Conservation (phyloP, 2,329 filamentous ascomycete genomes). For the Alternaria postmessia region DNA sequence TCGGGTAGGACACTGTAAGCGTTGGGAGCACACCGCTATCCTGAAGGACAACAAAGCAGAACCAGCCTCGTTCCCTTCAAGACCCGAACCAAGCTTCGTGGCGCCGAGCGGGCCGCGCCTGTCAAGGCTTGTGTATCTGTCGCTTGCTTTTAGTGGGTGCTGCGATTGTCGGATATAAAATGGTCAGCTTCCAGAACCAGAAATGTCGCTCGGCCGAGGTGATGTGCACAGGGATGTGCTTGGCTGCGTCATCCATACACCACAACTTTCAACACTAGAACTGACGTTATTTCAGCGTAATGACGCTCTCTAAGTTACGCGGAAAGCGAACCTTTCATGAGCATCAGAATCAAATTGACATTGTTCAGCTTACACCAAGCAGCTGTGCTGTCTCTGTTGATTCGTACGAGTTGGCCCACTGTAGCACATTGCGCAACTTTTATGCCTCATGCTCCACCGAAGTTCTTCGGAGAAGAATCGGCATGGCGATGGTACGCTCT, state of each 20-base stretch:
- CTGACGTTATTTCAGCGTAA: background rate
- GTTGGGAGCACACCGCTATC: background rate
- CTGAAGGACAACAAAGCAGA: background rate
- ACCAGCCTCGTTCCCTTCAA: background rate
- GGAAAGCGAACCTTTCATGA: background rate
- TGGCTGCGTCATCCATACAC: constrained; percentile 3
- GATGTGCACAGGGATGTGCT: constrained; percentile 1
- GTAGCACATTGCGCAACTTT: background rate
- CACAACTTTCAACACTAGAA: background rate
- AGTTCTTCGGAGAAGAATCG: background rate
- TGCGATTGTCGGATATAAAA: background rate
- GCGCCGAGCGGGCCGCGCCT: background rate
- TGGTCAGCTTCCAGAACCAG: background rate
- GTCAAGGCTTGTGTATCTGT: background rate
- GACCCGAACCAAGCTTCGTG: background rate
- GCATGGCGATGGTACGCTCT: background rate
- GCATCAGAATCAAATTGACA: background rate
- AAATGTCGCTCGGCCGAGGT: constrained; percentile 4
- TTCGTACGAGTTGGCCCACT: background rate
- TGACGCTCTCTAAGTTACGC: background rate
- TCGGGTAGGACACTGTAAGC: too few relatives aligned
- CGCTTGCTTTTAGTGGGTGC: background rate
- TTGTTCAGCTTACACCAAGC: background rate
- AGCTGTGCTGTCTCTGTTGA: too few relatives aligned
- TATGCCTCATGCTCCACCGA: constrained; percentile 4